phyloP scores from a whole-genome alignment of 75 land plant species.

The Adiantum capillusveneris region DNA sequence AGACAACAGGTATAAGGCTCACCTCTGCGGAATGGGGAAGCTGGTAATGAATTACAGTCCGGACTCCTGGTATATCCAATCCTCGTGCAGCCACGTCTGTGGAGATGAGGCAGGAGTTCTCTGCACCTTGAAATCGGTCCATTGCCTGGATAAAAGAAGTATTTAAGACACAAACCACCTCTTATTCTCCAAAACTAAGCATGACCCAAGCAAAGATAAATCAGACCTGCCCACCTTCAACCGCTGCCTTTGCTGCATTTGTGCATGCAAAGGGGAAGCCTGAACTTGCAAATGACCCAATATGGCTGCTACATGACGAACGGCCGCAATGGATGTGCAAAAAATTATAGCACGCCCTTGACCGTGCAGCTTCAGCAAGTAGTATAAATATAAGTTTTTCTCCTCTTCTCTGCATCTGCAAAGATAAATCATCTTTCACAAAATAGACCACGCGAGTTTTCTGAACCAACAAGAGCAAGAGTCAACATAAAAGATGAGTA shows the following conservation, averaged over 20 bases:
- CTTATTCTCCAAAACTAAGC: not conserved
- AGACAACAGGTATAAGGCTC: not conserved
- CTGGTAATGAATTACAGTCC: slow-evolving; percentile 97
- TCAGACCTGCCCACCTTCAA: too few relatives aligned
- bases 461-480: not conserved
- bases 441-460: not conserved
- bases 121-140: slow-evolving; percentile 75
- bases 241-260: slow-evolving; percentile 95
- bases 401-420: slow-evolving; percentile 97
- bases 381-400: slow-evolving; percentile 88
- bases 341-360: slow-evolving; percentile 87
- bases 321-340: slow-evolving; percentile 92
- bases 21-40: slow-evolving; percentile 98
- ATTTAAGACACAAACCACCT: not conserved
- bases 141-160: slow-evolving; percentile 57
- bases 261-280: slow-evolving; percentile 89
- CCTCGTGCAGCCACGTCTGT: slow-evolving; percentile 99
- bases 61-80: slow-evolving; percentile 85
- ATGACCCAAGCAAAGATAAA: too few relatives aligned
- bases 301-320: slow-evolving; percentile 65
- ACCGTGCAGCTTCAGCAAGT: slow-evolving; percentile 84
- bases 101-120: slow-evolving; percentile 74
- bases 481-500: too few relatives aligned
- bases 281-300: slow-evolving; percentile 53
- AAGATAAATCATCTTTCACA: slow-evolving; percentile 1